Conservation (phyloP, 1,284 basidiomycete genomes). For the Sporisorium exsertum region DNA sequence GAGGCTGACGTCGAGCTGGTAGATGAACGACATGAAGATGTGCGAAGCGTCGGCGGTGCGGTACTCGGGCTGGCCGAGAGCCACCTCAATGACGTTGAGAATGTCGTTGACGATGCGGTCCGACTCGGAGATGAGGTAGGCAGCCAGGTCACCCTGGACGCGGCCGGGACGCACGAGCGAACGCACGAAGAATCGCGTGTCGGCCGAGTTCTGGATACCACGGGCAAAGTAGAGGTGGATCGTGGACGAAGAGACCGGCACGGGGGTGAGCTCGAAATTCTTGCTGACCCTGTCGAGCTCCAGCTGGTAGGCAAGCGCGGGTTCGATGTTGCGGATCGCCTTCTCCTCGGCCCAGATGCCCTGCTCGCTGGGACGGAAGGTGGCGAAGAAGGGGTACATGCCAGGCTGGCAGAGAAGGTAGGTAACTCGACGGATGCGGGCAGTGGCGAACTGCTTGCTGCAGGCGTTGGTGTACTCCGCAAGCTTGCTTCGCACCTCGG, state of each 20-base stretch:
- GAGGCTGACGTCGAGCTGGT: constrained; percentile 92
- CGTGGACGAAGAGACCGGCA: constrained; percentile 79
- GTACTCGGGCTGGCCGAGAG: constrained; percentile 66
- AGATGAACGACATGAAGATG: constrained; percentile 89
- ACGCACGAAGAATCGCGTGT: constrained; percentile 96
- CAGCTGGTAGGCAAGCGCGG: constrained; percentile 96
- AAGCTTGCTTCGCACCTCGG: constrained; percentile 82
- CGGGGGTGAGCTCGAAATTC: constrained; percentile 93
- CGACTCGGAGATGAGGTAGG: constrained; percentile 97
- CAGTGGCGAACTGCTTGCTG: constrained; percentile 76
- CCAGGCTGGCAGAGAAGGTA: constrained; percentile 90
- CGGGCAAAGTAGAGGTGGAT: constrained; percentile 86
- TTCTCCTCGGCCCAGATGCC: constrained; percentile 91
- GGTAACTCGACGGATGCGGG: constrained; percentile 90
- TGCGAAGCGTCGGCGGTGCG: constrained; percentile 67
- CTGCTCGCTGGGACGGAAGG: constrained; percentile 78
- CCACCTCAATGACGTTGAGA: constrained; percentile 86
- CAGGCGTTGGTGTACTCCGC: constrained; percentile 81
- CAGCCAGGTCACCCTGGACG: constrained; percentile 88
- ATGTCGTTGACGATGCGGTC: constrained; percentile 95
- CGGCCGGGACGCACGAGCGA: constrained; percentile 95
- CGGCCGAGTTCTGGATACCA: constrained; percentile 93
- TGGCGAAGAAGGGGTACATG: constrained; percentile 94
- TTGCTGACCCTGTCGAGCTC: constrained; percentile 90
- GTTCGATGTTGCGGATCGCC: constrained; percentile 97